A percentile compares a stretch with the other conserved stretches of the same genome.
Evolutionary conservation across 2,329 filamentous ascomycete species (phyloP).

Genomic region (Botrytis deweyae): DNA sequence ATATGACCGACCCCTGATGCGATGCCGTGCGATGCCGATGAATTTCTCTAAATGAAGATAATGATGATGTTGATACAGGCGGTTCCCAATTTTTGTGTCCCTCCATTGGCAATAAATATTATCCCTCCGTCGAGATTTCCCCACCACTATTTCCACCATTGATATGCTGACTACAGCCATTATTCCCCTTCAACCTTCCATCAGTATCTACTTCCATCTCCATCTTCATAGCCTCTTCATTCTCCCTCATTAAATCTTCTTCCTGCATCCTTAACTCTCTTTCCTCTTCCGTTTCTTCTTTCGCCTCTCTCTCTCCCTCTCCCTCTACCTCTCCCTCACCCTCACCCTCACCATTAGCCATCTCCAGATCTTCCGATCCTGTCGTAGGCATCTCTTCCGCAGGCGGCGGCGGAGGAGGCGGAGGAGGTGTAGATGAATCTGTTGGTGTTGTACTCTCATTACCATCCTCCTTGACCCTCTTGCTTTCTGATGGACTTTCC

Average conservation of each 20-base stretch:
- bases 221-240: constrained; percentile 38
- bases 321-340: neutral
- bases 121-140: neutral
- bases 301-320: neutral
- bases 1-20: neutral
- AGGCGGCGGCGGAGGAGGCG: constrained; percentile 36
- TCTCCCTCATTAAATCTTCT: constrained; percentile 34
- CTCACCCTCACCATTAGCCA: neutral
- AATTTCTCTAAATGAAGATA: neutral
- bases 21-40: neutral
- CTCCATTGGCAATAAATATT: neutral
- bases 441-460: neutral
- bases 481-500: constrained; percentile 31
- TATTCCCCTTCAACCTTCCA: constrained; percentile 19
- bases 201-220: constrained; percentile 65
- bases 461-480: constrained; percentile 36
- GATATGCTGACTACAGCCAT: neutral
- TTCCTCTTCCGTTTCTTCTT: constrained; percentile 31
- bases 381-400: constrained; percentile 22
- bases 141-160: neutral
- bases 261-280: constrained; percentile 30
- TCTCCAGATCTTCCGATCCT: neutral
- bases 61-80: constrained; percentile 4
- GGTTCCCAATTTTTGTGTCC: neutral
- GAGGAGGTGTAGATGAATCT: constrained; percentile 29